Evolutionary conservation across 768 basidiomycete species (phyloP).

Genomic region (Trametes cubensis): DNA sequence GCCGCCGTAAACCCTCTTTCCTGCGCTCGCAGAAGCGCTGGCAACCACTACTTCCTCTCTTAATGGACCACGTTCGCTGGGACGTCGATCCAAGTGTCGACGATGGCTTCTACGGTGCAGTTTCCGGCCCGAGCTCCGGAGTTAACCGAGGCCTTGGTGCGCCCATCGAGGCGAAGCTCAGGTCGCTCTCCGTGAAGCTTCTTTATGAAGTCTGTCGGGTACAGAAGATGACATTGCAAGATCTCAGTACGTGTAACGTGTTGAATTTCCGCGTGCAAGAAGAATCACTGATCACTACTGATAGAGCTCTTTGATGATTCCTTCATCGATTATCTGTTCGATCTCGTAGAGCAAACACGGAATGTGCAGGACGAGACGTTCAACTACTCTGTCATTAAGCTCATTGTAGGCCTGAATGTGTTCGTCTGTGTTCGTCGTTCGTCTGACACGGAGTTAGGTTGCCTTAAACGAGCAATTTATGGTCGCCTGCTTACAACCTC

Average conservation of each 20-base stretch:
- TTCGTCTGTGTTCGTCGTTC: too few species aligned
- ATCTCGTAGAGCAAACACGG: slow-evolving; percentile 90
- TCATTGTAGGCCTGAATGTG: slow-evolving; percentile 64
- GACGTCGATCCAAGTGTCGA: slow-evolving; percentile 81
- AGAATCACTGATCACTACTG: neutral
- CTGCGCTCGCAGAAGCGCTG: slow-evolving; percentile 83
- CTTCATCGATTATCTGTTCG: slow-evolving; percentile 89
- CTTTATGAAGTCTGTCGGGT: slow-evolving; percentile 94
- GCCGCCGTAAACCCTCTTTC: slow-evolving; percentile 66
- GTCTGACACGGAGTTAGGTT: slow-evolving; percentile 50
- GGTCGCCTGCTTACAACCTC: slow-evolving; percentile 69
- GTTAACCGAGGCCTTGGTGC: slow-evolving; percentile 45
- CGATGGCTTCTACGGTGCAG: slow-evolving; percentile 52
- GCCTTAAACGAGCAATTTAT: slow-evolving; percentile 98
- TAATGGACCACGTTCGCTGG: slow-evolving; percentile 84
- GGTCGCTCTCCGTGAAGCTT: slow-evolving; percentile 68
- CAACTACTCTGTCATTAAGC: slow-evolving; percentile 94
- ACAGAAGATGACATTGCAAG: slow-evolving; percentile 76
- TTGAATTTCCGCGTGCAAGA: too few species aligned
- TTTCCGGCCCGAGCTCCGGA: slow-evolving; percentile 41
- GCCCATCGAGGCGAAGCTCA: slow-evolving; percentile 83
- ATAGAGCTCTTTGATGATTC: slow-evolving; percentile 77
- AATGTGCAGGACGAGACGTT: slow-evolving; percentile 88
- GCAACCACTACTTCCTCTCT: slow-evolving; percentile 75
- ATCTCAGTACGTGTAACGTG: slow-evolving; percentile 63